Evolutionary conservation across 176 grass and related monocot species (phyloP).

Genomic region (Eleusine indica): DNA sequence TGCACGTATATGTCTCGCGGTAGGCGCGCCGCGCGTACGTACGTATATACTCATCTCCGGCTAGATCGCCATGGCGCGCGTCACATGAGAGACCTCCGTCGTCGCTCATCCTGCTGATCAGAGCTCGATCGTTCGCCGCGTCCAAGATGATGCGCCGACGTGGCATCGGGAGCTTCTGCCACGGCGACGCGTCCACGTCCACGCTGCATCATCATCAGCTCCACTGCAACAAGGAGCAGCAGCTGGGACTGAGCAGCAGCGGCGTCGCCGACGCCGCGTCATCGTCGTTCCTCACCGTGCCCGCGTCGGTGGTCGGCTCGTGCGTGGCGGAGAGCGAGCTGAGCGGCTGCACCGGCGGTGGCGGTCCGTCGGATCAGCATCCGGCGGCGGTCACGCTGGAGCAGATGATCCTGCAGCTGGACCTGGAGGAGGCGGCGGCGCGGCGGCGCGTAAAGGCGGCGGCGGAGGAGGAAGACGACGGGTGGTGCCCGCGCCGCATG

Average conservation of each 20-base stretch:
- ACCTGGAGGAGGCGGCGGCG: slow-evolving; percentile 75
- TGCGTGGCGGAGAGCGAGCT: slow-evolving; percentile 52
- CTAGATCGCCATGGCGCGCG: neutral
- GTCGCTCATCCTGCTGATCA: neutral
- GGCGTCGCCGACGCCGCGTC: neutral
- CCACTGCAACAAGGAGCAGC: slow-evolving; percentile 10
- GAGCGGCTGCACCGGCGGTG: neutral
- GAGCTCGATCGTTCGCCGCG: neutral
- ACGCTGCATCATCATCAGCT: slow-evolving; percentile 58
- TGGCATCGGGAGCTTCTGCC: slow-evolving; percentile 70
- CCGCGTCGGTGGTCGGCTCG: slow-evolving; percentile 47
- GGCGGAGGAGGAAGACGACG: neutral
- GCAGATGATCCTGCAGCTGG: slow-evolving; percentile 96
- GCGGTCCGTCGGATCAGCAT: neutral
- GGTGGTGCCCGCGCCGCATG: slow-evolving; percentile 60
- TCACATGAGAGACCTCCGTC: neutral
- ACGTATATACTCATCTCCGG: neutral
- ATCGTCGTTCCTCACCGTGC: slow-evolving; percentile 44
- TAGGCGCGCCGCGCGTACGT: neutral
- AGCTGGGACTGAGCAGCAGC: neutral
- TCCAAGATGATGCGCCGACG: slow-evolving; percentile 49
- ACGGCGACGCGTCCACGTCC: slow-evolving; percentile 66
- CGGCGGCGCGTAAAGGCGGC: slow-evolving; percentile 34
- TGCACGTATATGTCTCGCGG: neutral
- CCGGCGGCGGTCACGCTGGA: slow-evolving; percentile 61